Percentiles rank a stretch among this genome's conserved stretches.
Conservation (phyloP, 2,329 filamentous ascomycete genomes). For the Mycosphaerella sp. region DNA sequence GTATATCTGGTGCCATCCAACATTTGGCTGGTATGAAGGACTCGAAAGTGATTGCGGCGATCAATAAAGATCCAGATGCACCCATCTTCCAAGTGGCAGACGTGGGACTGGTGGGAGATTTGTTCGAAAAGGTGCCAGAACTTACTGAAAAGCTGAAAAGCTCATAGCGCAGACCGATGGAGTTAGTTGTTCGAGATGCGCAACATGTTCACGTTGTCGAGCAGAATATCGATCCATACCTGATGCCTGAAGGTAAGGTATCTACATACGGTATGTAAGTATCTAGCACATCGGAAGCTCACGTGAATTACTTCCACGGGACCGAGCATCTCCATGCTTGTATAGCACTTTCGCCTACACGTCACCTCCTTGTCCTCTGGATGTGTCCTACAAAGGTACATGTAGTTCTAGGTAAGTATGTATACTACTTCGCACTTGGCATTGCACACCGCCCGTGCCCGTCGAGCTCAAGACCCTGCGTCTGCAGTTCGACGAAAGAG, state of each 20-base stretch:
- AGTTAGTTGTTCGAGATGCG: too few species aligned
- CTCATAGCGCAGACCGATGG: slow-evolving; percentile 7
- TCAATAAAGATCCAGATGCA: slow-evolving; percentile 96
- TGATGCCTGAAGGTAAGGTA: too few species aligned
- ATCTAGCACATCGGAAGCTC: not conserved
- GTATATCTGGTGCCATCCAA: slow-evolving; percentile 96
- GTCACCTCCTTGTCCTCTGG: not conserved
- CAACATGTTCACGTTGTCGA: too few species aligned
- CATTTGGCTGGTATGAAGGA: slow-evolving; percentile 99
- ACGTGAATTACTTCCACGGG: not conserved
- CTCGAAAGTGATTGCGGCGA: slow-evolving; percentile 97
- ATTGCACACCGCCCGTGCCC: not conserved
- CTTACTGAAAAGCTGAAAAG: slow-evolving; percentile 87
- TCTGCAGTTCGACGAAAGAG: not conserved
- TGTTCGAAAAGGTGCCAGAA: slow-evolving; percentile 94
- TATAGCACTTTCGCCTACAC: not conserved
- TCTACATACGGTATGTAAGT: not conserved
- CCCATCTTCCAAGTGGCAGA: slow-evolving; percentile 98
- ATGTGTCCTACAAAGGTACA: not conserved
- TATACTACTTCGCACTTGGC: not conserved
- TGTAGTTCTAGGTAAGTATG: too few species aligned
- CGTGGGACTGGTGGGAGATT: slow-evolving; percentile 87
- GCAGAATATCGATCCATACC: too few species aligned
- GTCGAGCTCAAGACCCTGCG: not conserved
- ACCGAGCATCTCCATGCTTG: not conserved